Evolutionary conservation across 352 stramenopile species (phyloP).

Genomic region (Sclerospora graminicola): DNA sequence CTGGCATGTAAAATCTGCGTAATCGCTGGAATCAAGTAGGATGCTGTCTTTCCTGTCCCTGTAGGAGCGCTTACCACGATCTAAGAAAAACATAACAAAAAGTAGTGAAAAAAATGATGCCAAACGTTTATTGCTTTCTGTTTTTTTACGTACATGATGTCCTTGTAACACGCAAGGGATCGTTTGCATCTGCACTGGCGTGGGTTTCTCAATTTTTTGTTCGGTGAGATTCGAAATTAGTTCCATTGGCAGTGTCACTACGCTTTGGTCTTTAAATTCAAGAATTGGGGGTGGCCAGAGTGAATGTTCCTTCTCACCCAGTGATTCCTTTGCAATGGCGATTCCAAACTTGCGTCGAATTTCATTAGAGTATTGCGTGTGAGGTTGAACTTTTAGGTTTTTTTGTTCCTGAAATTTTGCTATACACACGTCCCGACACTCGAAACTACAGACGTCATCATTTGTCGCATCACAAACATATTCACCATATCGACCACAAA

Average conservation of each 20-base stretch:
- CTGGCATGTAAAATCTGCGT: constrained; percentile 23
- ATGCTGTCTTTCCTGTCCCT: constrained; percentile 58
- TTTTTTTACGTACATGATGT: constrained; percentile 34
- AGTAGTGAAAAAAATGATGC: too few species aligned
- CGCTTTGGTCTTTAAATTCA: constrained; percentile 15
- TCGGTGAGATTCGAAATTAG: constrained; percentile 31
- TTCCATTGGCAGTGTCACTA: constrained; percentile 13
- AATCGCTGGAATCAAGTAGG: constrained; percentile 53
- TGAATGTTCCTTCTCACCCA: too few species aligned
- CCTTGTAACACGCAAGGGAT: constrained; percentile 38
- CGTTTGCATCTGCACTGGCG: constrained; percentile 69
- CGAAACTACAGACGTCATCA: constrained; percentile 75
- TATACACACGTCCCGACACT: constrained; percentile 50
- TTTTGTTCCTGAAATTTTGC: too few species aligned
- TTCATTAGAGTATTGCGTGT: constrained; percentile 3
- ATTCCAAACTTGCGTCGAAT: constrained; percentile 31
- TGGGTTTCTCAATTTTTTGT: constrained; percentile 29
- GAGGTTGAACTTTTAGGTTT: too few species aligned
- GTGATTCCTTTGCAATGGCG: constrained; percentile 1
- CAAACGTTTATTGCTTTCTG: too few species aligned
- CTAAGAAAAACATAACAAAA: too few species aligned
- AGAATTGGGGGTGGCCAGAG: constrained; percentile 14
- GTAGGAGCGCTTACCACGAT: constrained; percentile 50
- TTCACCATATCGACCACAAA: constrained; percentile 63
- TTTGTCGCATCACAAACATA: constrained; percentile 78